phyloP scores from a whole-genome alignment of 805 yeast genomes.

The Wickerhamiella vanderwaltii region DNA sequence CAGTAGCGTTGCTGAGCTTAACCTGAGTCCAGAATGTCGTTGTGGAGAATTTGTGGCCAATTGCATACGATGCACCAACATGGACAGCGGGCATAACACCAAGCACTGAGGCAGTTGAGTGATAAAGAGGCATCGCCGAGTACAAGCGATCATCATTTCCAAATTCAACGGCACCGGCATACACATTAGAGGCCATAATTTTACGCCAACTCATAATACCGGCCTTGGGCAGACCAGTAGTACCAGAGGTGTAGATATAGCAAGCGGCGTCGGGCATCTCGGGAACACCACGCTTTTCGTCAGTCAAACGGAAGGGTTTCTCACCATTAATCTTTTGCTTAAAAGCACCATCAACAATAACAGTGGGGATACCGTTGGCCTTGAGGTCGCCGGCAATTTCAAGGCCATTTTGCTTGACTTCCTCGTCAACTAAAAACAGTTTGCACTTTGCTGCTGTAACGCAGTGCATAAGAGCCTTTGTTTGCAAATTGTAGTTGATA shows the following conservation, averaged over 20 bases:
- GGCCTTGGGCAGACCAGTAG: constrained; percentile 89
- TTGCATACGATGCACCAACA: constrained; percentile 62
- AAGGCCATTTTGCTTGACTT: constrained; percentile 41
- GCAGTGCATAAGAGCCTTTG: constrained; percentile 68
- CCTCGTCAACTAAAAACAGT: constrained; percentile 65
- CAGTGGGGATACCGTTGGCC: constrained; percentile 15
- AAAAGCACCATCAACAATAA: constrained; percentile 33
- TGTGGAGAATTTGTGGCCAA: constrained; percentile 73
- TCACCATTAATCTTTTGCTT: constrained; percentile 32
- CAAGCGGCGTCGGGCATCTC: constrained; percentile 52
- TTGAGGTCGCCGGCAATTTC: constrained; percentile 37
- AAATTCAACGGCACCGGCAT: constrained; percentile 57
- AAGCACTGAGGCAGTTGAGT: constrained; percentile 81
- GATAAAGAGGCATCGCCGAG: constrained; percentile 93
- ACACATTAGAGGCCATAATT: constrained; percentile 57
- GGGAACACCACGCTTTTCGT: constrained; percentile 40
- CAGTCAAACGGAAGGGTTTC: constrained; percentile 38
- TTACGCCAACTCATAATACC: constrained; percentile 91
- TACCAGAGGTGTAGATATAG: constrained; percentile 83
- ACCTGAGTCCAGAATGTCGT: constrained; percentile 86
- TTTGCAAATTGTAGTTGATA: constrained; percentile 65
- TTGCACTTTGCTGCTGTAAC: constrained; percentile 51
- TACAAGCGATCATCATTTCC: constrained; percentile 46
- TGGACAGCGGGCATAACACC: constrained; percentile 63
- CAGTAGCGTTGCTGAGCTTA: constrained; percentile 54